Conservation (phyloP, 2,329 filamentous ascomycete genomes). For the Botrytis squamosa region DNA sequence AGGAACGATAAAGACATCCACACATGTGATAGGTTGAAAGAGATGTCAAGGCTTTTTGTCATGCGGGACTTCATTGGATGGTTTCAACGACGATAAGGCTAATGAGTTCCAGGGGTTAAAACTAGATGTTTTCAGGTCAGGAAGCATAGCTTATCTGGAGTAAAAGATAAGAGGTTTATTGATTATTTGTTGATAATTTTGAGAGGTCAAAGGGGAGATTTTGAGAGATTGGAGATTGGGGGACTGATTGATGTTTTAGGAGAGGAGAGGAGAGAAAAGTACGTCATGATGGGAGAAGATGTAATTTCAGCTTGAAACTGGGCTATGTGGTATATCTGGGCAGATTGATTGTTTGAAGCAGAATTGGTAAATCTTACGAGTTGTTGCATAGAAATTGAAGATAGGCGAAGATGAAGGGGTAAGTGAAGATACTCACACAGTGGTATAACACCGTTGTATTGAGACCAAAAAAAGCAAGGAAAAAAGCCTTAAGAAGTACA, state of each 20-base stretch:
- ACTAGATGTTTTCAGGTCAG: conserved; percentile 2
- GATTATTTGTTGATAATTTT: conserved; percentile 15
- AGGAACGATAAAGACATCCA: not conserved
- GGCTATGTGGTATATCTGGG: not conserved
- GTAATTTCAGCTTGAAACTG: not conserved
- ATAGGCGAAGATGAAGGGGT: conserved; percentile 8
- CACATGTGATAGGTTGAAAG: not conserved
- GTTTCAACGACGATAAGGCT: conserved; percentile 13
- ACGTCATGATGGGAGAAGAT: conserved; percentile 1
- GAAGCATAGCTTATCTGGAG: not conserved
- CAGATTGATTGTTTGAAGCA: not conserved
- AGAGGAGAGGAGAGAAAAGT: not conserved
- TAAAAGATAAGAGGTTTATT: conserved; percentile 9
- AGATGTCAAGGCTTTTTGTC: conserved; percentile 14
- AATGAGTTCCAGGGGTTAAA: not conserved
- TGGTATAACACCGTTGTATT: not conserved
- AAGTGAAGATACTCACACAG: not conserved
- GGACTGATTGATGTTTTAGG: not conserved
- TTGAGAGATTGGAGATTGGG: too few species aligned
- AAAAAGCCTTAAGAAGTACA: not conserved
- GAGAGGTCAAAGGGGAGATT: conserved; percentile 5
- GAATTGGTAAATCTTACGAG: not conserved
- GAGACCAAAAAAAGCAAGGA: not conserved
- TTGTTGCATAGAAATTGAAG: not conserved
- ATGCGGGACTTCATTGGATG: not conserved